Conservation (phyloP, 2,329 filamentous ascomycete genomes). For the Penicillium sp. region DNA sequence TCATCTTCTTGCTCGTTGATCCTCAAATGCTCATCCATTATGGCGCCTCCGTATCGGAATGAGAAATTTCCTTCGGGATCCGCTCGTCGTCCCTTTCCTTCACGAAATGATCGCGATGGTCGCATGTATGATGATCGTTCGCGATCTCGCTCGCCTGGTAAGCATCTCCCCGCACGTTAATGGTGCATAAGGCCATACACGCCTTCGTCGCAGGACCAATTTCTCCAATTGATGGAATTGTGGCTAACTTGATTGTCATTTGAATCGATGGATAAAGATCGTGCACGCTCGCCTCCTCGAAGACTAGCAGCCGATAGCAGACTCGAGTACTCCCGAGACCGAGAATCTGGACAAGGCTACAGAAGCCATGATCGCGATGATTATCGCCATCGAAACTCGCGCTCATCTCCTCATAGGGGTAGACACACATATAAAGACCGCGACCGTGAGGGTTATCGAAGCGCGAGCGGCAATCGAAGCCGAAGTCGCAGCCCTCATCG, state of each 20-base stretch:
- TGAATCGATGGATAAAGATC: slow-evolving; percentile 36
- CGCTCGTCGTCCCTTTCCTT: slow-evolving; percentile 27
- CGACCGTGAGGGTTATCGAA: slow-evolving; percentile 49
- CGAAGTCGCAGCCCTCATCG: slow-evolving; percentile 40
- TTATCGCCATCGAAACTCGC: slow-evolving; percentile 33
- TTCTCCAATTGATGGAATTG: slow-evolving; percentile 23
- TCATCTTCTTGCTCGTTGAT: background rate
- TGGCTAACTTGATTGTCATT: slow-evolving; percentile 38
- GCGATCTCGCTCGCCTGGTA: slow-evolving; percentile 45
- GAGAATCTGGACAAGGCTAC: slow-evolving; percentile 33
- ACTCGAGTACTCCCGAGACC: slow-evolving; percentile 36
- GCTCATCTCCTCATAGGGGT: slow-evolving; percentile 39
- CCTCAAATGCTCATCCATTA: background rate
- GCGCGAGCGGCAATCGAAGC: slow-evolving; percentile 39
- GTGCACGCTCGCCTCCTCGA: slow-evolving; percentile 36
- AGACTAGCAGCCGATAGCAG: slow-evolving; percentile 40
- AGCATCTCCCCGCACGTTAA: slow-evolving; percentile 48
- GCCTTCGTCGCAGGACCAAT: slow-evolving; percentile 20
- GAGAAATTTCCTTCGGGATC: slow-evolving; percentile 29
- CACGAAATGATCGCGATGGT: slow-evolving; percentile 41
- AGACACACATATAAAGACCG: slow-evolving; percentile 44
- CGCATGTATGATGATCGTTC: slow-evolving; percentile 50
- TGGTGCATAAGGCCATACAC: slow-evolving; percentile 24
- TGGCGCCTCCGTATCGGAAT: slow-evolving; percentile 27
- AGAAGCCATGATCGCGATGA: slow-evolving; percentile 39